Base-by-base conservation (phyloP, 495 filamentous ascomycete genomes). In the Penicillium herquei region DNA sequence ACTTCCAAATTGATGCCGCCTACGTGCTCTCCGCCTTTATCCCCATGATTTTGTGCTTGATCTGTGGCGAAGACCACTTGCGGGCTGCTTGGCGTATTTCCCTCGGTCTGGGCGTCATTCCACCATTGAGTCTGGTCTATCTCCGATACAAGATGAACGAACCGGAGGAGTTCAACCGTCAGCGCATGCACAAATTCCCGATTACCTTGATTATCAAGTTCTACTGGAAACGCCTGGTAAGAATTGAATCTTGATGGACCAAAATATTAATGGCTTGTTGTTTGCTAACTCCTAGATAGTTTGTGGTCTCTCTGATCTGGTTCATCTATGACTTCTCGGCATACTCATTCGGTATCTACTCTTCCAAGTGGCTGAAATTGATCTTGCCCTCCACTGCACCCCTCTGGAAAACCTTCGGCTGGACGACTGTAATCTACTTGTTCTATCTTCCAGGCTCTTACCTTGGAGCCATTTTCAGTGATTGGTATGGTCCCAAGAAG, bases 261-360 rank as follows among this genome's bases (percentile, higher is more conserved):
- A 26, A 26, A 26, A 26, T 26, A 26, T 26, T 12, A 16, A 26
- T 11, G 10, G 61, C 53, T 32, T 16, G 13, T 18, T 5, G n/a
- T n/a, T 6, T 37, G 30, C 37, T 17, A 18, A 43, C 41, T 51
- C 46, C 45, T 21, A 39, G 32, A n/a, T 71, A 96, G 45, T 57
- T 81, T 5, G 71, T 89, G 12, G 88, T 96, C 43, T 87, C 82
- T 51, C 55, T 88, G 21, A 91, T 97, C 68, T 97, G 92, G 92
- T 96, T 95, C 71, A 81, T 95, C 61, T 96, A 96, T 66, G 89
- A 96, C 73, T 93, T 93, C 62, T 87, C 84, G 0, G 71, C 85
- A 17, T 96, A 94, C 67, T 84, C 85, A 11, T 94, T 94, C 72
- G 75, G 82, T 51, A 89, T 92, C 58, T 94, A 91, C 70, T 88